These are phyloP conservation scores for Heliosperma pusillum DNA, from an alignment of 148 eudicot species.

Conservation along the genomic window DNA sequence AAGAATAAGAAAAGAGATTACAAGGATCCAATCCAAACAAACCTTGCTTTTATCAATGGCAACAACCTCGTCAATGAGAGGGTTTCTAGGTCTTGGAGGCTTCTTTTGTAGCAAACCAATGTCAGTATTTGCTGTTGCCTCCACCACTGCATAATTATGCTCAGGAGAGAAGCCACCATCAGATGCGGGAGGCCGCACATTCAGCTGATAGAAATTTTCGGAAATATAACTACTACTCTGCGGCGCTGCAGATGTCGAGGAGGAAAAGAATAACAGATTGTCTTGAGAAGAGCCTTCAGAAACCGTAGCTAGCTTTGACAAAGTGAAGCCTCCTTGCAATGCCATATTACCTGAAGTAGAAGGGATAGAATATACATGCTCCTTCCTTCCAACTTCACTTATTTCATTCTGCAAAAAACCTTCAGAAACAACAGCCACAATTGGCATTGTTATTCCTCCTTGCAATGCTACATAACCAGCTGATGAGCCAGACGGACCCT, in stretches of 20 bases:
- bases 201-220: conserved; percentile 21
- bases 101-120: conserved; percentile 49
- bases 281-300: conserved; percentile 21
- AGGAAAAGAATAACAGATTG: conserved; percentile 5
- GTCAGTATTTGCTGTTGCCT: conserved; percentile 24
- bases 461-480: conserved; percentile 23
- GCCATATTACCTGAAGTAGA: conserved; percentile 18
- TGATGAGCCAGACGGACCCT: conserved; percentile 22
- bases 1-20: conserved; percentile 1
- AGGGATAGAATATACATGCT: conserved; percentile 15
- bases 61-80: conserved; percentile 78
- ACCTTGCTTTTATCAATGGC: conserved; percentile 96
- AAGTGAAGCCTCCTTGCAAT: conserved; percentile 21
- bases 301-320: conserved; percentile 20
- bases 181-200: conserved; percentile 15
- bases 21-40: conserved; percentile 8
- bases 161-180: conserved; percentile 21
- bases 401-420: conserved; percentile 17
- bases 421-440: conserved; percentile 18
- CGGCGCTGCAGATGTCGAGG: conserved; percentile 17
- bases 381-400: conserved; percentile 18
- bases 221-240: conserved; percentile 21
- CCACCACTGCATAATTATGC: conserved; percentile 15
- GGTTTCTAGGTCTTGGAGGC: conserved; percentile 75
- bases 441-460: conserved; percentile 22